These are phyloP conservation scores for Pseudogymnoascus sp. DNA, from an alignment of 2,329 filamentous ascomycete species.

Conservation along the genomic window DNA sequence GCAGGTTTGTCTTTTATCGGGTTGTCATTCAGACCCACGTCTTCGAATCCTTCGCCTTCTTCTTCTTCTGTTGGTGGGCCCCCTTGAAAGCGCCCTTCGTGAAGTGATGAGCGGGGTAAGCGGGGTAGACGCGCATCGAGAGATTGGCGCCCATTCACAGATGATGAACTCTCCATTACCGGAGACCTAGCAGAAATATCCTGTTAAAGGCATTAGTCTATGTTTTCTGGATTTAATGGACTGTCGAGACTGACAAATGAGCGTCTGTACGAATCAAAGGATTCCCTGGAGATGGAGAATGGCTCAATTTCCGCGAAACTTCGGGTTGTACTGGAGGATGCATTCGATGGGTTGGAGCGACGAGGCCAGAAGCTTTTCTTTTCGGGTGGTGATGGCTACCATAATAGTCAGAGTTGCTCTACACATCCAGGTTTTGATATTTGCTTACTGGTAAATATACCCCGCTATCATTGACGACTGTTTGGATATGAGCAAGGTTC, in stretches of 20 bases:
- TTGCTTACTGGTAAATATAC: slow-evolving; percentile 80
- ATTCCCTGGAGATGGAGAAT: slow-evolving; percentile 92
- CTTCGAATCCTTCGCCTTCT: slow-evolving; percentile 78
- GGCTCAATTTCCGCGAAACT: slow-evolving; percentile 79
- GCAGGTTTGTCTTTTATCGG: slow-evolving; percentile 47
- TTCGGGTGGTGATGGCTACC: slow-evolving; percentile 79
- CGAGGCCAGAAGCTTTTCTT: slow-evolving; percentile 73
- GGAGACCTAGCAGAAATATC: slow-evolving; percentile 88
- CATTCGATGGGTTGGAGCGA: slow-evolving; percentile 43
- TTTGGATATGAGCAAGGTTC: slow-evolving; percentile 25
- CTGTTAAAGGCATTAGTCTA: slow-evolving; percentile 41
- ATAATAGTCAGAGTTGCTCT: slow-evolving; percentile 15
- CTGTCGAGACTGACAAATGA: slow-evolving; percentile 67
- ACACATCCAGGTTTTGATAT: background rate
- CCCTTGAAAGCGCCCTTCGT: slow-evolving; percentile 51
- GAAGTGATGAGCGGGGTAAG: slow-evolving; percentile 55
- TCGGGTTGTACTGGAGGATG: slow-evolving; percentile 47
- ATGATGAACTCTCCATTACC: slow-evolving; percentile 51
- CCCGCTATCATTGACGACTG: slow-evolving; percentile 93
- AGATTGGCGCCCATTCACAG: slow-evolving; percentile 61
- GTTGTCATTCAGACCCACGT: slow-evolving; percentile 81
- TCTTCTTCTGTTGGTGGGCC: slow-evolving; percentile 67
- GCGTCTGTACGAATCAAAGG: slow-evolving; percentile 91
- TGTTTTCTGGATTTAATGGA: slow-evolving; percentile 5
- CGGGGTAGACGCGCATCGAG: slow-evolving; percentile 65